Evolutionary conservation across 768 basidiomycete species (phyloP).

Genomic region (Suillus sp.): DNA sequence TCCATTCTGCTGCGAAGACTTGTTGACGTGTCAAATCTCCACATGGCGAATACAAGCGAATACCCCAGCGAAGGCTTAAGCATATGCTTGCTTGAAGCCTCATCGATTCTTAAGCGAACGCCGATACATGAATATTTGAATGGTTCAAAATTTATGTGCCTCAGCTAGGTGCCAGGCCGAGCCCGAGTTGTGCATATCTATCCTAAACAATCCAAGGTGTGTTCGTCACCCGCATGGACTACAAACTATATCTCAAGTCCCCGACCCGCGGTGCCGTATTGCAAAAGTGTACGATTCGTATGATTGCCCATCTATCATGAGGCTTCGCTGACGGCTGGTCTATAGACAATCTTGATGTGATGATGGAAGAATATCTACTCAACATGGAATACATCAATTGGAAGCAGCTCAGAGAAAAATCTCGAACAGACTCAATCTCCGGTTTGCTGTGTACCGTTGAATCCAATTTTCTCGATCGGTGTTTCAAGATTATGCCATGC

Average conservation of each 20-base stretch:
- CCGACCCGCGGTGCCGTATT: constrained; percentile 8
- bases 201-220: not conserved
- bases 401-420: not conserved
- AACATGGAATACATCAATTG: constrained; percentile 1
- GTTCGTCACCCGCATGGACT: not conserved
- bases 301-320: too few relatives aligned
- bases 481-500: not conserved
- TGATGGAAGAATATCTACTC: not conserved
- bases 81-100: not conserved
- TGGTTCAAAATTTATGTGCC: not conserved
- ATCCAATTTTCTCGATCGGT: not conserved
- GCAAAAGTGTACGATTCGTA: not conserved
- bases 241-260: not conserved
- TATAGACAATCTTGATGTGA: not conserved
- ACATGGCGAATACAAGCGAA: not conserved
- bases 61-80: not conserved
- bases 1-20: not conserved
- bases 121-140: not conserved
- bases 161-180: not conserved
- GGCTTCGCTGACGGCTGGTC: not conserved
- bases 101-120: not conserved
- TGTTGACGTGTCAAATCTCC: not conserved
- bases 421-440: not conserved
- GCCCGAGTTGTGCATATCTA: constrained; percentile 2
- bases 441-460: not conserved